A percentile compares a stretch with the other conserved stretches of the same genome.
These are phyloP conservation scores for Coniochaeta sp. DNA, from an alignment of 2,329 filamentous ascomycete species.

Conservation along the genomic window DNA sequence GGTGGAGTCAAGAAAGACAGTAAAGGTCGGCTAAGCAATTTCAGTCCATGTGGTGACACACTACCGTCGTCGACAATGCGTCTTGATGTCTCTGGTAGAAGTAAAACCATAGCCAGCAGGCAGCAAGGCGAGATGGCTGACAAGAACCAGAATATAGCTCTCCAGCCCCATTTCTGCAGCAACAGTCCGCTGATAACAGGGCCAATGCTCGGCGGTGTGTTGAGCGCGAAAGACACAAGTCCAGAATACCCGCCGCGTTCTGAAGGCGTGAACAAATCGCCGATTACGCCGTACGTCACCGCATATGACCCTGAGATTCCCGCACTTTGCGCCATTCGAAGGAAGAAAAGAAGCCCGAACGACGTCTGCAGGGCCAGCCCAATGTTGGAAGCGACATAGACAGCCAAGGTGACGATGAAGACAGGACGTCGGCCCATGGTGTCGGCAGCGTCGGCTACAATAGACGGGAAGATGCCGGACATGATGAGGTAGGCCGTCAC, in stretches of 20 bases:
- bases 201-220: too few relatives aligned
- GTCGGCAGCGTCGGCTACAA: conserved; percentile 11
- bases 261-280: conserved; percentile 12
- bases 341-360: conserved; percentile 7
- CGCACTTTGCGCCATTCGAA: conserved; percentile 10
- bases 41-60: too few relatives aligned
- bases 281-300: conserved; percentile 12
- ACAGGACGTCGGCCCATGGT: conserved; percentile 5
- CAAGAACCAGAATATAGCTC: not conserved
- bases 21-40: too few relatives aligned
- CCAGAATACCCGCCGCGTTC: conserved; percentile 12
- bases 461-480: not conserved
- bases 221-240: too few relatives aligned
- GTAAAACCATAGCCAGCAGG: not conserved
- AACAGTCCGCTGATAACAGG: not conserved
- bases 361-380: conserved; percentile 8
- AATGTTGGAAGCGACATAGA: conserved; percentile 10
- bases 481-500: conserved; percentile 15
- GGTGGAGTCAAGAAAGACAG: not conserved
- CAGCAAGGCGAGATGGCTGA: not conserved
- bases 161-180: not conserved
- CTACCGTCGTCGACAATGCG: too few relatives aligned
- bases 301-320: conserved; percentile 11
- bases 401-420: conserved; percentile 4
- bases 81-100: not conserved